Evolutionary conservation across 371 early-diverging fungal species (phyloP).

Genomic region (Mucor plumbeus): DNA sequence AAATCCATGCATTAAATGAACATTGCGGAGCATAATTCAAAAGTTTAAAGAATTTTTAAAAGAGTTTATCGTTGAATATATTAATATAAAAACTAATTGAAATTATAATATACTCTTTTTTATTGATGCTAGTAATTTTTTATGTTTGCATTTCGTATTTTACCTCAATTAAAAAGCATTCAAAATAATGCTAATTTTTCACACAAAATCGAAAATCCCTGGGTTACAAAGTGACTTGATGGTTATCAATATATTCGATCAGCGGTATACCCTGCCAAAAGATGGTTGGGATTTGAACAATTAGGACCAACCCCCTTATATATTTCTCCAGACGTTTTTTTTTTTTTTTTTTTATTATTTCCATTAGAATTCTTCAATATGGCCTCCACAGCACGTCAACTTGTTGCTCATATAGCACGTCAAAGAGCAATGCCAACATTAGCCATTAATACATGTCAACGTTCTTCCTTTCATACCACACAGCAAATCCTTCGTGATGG

Average conservation of each 20-base stretch:
- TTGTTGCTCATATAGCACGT: not conserved
- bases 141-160: too few species aligned
- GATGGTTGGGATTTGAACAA: not conserved
- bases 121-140: too few species aligned
- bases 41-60: too few species aligned
- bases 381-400: constrained; percentile 8
- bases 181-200: too few species aligned
- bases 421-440: not conserved
- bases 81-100: too few species aligned
- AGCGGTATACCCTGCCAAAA: constrained; percentile 10
- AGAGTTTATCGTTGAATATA: too few species aligned
- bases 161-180: too few species aligned
- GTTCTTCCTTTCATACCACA: not conserved
- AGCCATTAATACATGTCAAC: not conserved
- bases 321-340: not conserved
- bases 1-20: too few species aligned
- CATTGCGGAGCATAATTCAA: too few species aligned
- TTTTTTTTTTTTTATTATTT: too few species aligned
- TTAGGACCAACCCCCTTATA: not conserved
- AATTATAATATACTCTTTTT: too few species aligned
- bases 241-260: not conserved
- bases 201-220: not conserved
- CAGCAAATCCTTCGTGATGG: not conserved
- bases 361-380: not conserved
- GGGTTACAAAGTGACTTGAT: constrained; percentile 1